phyloP scores from a whole-genome alignment of 305 asterid genomes.

The Solanum hybrid region DNA sequence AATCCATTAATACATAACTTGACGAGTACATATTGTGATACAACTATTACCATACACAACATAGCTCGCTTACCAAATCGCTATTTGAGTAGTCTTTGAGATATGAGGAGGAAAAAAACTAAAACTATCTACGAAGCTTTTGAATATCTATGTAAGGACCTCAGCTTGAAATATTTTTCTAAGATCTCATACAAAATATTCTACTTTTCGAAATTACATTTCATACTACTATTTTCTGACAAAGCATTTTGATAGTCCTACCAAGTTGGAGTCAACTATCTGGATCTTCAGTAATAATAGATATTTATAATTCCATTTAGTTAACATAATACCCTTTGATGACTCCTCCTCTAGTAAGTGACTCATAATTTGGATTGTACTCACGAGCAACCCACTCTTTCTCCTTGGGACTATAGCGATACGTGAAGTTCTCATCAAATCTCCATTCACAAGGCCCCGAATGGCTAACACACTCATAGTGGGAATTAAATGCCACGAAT shows the following conservation, averaged over 20 bases:
- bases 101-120: neutral
- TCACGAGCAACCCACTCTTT: neutral
- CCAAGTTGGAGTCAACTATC: neutral
- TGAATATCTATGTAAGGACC: neutral
- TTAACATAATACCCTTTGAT: constrained; percentile 6
- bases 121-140: neutral
- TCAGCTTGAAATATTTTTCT: neutral
- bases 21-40: neutral
- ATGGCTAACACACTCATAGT: neutral
- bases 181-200: neutral
- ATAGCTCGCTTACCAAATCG: neutral
- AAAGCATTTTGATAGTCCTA: neutral
- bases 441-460: neutral
- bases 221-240: neutral
- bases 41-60: neutral
- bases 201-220: neutral
- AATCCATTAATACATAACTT: neutral
- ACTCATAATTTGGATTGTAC: neutral
- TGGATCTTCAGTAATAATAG: neutral
- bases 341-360: neutral
- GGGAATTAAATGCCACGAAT: neutral
- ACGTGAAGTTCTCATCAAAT: neutral
- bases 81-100: neutral
- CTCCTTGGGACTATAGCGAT: neutral
- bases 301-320: neutral